Evolutionary conservation across 805 yeast genomes (phyloP).

Genomic region (Kuraishia piskuri): DNA sequence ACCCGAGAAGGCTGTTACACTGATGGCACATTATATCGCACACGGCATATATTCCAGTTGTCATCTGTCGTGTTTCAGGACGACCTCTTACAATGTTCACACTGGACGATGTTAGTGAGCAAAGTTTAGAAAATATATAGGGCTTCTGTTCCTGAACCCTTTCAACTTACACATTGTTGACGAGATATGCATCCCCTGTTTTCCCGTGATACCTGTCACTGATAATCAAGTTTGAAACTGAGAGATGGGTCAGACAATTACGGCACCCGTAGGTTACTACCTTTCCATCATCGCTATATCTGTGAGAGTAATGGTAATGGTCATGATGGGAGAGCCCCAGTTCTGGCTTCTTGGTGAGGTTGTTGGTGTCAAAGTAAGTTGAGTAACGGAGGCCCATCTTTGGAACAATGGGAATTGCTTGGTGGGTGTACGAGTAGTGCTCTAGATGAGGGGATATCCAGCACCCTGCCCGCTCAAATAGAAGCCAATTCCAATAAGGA

Average conservation of each 20-base stretch:
- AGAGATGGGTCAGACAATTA: conserved; percentile 20
- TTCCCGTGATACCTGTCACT: conserved; percentile 39
- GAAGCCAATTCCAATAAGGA: neutral
- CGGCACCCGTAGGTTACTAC: conserved; percentile 19
- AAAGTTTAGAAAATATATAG: no score
- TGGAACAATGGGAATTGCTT: no score
- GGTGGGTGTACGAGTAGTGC: no score
- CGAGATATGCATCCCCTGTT: conserved; percentile 50
- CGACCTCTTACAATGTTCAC: conserved; percentile 16
- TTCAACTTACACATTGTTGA: conserved; percentile 30
- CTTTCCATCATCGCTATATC: conserved; percentile 12
- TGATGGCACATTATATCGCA: conserved; percentile 48
- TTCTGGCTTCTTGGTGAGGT: neutral
- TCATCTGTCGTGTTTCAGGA: conserved; percentile 30
- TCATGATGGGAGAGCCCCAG: neutral
- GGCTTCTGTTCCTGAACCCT: no score
- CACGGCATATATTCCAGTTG: conserved; percentile 51
- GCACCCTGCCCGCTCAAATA: neutral
- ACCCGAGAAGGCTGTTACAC: conserved; percentile 48
- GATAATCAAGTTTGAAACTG: conserved; percentile 19
- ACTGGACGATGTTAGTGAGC: neutral
- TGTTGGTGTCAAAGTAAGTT: conserved; percentile 27
- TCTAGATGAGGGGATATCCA: neutral
- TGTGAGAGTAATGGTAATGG: conserved; percentile 3
- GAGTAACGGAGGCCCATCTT: conserved; percentile 41